phyloP scores from a whole-genome alignment of 495 filamentous ascomycete genomes.

The Penicillium cosmopolitanum region DNA sequence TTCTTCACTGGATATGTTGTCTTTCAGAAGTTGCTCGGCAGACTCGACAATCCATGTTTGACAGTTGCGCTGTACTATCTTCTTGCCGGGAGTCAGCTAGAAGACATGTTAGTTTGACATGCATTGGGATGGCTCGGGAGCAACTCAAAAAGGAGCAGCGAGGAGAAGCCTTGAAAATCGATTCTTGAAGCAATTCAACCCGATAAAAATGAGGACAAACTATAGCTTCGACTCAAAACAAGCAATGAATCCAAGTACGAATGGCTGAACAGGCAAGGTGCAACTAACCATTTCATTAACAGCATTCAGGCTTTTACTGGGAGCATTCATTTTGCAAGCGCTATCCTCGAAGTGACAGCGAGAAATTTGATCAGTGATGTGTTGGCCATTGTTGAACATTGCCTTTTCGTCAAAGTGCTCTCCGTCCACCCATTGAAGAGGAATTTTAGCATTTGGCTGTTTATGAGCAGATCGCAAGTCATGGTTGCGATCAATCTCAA shows the following conservation, averaged over 20 bases:
- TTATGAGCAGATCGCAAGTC: constrained; percentile 14
- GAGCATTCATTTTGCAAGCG: too few relatives aligned
- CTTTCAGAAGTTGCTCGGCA: constrained; percentile 24
- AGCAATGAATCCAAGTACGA: too few relatives aligned
- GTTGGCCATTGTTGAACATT: constrained; percentile 8
- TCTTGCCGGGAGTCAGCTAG: background rate
- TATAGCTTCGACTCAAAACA: background rate
- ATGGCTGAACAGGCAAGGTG: too few relatives aligned
- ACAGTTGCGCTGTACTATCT: constrained; percentile 21
- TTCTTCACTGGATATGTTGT: constrained; percentile 19
- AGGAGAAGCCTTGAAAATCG: too few relatives aligned
- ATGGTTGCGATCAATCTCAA: constrained; percentile 29
- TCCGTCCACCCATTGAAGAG: constrained; percentile 32
- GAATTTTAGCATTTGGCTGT: constrained; percentile 21
- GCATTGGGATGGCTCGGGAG: background rate
- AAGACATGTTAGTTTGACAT: background rate
- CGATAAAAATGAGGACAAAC: background rate
- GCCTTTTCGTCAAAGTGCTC: constrained; percentile 22
- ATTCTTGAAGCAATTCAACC: background rate
- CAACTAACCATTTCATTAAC: constrained; percentile 16
- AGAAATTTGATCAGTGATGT: too few relatives aligned
- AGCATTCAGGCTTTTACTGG: background rate
- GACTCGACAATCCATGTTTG: constrained; percentile 40
- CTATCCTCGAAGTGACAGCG: too few relatives aligned
- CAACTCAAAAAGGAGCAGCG: too few relatives aligned